Conservation (phyloP, 768 basidiomycete species). For the Sistotremastrum niveocremeum region DNA sequence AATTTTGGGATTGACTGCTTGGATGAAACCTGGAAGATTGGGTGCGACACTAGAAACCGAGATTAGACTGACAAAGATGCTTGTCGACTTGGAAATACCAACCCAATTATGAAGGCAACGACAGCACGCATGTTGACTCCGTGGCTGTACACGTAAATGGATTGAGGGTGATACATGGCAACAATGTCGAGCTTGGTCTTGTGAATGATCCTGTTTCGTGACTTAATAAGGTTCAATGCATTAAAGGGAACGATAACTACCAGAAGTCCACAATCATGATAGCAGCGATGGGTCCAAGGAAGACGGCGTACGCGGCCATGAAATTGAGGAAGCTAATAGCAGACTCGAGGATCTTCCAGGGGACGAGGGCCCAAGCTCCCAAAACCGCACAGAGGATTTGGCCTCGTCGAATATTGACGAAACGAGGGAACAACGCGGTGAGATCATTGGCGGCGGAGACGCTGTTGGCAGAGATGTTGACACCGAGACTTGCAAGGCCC, state of each 20-base stretch:
- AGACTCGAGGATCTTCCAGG: conserved; percentile 67
- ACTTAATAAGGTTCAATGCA: conserved; percentile 2
- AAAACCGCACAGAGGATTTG: conserved; percentile 62
- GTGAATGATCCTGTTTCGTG: conserved; percentile 70
- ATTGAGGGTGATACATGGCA: conserved; percentile 69
- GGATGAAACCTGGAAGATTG: conserved; percentile 63
- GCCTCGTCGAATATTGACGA: conserved; percentile 71
- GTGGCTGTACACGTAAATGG: conserved; percentile 63
- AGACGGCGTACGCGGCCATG: conserved; percentile 76
- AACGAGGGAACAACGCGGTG: conserved; percentile 63
- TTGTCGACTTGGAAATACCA: no score
- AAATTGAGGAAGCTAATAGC: conserved; percentile 62
- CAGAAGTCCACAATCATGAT: conserved; percentile 50
- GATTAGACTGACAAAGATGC: no score
- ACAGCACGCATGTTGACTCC: conserved; percentile 79
- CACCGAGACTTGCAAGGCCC: conserved; percentile 54
- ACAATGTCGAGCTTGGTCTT: conserved; percentile 62
- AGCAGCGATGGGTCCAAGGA: conserved; percentile 75
- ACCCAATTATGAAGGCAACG: conserved; percentile 42
- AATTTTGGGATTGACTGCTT: conserved; percentile 55
- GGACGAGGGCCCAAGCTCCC: conserved; percentile 76
- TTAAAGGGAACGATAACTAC: conserved; percentile 2
- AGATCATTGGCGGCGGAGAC: conserved; percentile 73
- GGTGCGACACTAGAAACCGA: conserved; percentile 36
- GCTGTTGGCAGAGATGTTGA: conserved; percentile 67